Base-by-base conservation (phyloP, 805 yeast genomes). In the Torulaspora gathmanii region DNA sequence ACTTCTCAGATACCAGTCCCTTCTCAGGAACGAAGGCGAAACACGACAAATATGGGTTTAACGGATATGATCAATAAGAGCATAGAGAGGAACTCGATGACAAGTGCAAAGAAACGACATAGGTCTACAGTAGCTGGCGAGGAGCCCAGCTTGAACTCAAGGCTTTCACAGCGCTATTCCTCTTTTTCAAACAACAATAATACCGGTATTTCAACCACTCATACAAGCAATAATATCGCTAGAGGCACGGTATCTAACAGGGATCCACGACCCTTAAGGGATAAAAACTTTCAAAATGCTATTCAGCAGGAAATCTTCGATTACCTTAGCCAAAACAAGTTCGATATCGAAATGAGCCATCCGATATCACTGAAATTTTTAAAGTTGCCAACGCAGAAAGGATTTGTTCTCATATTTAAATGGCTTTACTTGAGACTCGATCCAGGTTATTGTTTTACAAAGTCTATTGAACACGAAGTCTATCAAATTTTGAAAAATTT, bases 381-480 rank as follows among this genome's bases (percentile, higher is more conserved):
- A 46, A 75, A 70, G 52, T 79, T 74, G 52, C 96, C 96, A 13
- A 88, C 96, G 0, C 96, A 89, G 58, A 86, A 84, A 58, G 95
- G 86, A 54, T 89, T 89, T 63, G 80, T 79, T 6, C 60, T 76
- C 35, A 79, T 89, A 10, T 89, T 89, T 67, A 85, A 83, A 61
- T 90, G 88, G 76, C 65, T 90, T 19, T 88, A 86, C 66, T 74
- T 73, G 50, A 75, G 80, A 52, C 70, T 87, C 33, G 96, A 89
- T 61, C 96, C 95, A 0, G 84, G 83, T 27, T 83, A 83, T 62
- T 70, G 70, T 51, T 86, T 86, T 61, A 71, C 78, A 13, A 78
- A 77, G 57, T 72, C 86, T 12, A 74, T 85, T 27, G 96, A 88
- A 51, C 73, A 77, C 38, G 96, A 89, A 50, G 84, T 88, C 3